Conservation (phyloP, 2,329 filamentous ascomycete species). For the Xylaria sp. region DNA sequence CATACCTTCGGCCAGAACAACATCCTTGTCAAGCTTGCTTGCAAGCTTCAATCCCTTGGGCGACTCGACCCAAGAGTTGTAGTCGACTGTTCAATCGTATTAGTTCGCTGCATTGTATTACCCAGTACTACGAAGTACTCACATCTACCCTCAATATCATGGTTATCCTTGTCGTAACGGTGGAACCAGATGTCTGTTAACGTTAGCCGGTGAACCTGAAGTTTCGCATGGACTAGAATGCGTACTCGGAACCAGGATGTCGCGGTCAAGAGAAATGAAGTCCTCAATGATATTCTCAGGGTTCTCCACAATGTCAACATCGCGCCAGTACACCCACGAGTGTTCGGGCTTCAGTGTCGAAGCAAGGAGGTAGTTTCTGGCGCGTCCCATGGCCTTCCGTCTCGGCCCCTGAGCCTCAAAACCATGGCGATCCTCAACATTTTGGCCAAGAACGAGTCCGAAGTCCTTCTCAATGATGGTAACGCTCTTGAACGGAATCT, state of each 20-base stretch:
- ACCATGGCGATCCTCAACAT: constrained; percentile 75
- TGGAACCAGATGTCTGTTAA: constrained; percentile 90
- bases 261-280: constrained; percentile 87
- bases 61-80: constrained; percentile 98
- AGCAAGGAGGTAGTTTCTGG: constrained; percentile 85
- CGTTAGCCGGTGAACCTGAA: constrained; percentile 9
- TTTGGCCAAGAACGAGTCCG: constrained; percentile 66
- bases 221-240: constrained; percentile 32
- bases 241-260: constrained; percentile 89
- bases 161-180: constrained; percentile 64
- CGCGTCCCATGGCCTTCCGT: constrained; percentile 82
- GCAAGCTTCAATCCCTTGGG: constrained; percentile 73
- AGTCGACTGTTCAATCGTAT: constrained; percentile 65
- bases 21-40: constrained; percentile 68
- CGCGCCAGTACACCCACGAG: constrained; percentile 98
- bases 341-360: constrained; percentile 86
- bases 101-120: constrained; percentile 5
- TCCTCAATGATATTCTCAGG: constrained; percentile 86
- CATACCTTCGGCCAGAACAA: constrained; percentile 83
- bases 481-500: constrained; percentile 78
- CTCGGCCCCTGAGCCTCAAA: constrained; percentile 85
- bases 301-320: constrained; percentile 93
- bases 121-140: constrained; percentile 35
- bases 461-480: constrained; percentile 91
- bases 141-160: constrained; percentile 94